Conservation (phyloP, 2,329 filamentous ascomycete genomes). For the Phialophora expanda region DNA sequence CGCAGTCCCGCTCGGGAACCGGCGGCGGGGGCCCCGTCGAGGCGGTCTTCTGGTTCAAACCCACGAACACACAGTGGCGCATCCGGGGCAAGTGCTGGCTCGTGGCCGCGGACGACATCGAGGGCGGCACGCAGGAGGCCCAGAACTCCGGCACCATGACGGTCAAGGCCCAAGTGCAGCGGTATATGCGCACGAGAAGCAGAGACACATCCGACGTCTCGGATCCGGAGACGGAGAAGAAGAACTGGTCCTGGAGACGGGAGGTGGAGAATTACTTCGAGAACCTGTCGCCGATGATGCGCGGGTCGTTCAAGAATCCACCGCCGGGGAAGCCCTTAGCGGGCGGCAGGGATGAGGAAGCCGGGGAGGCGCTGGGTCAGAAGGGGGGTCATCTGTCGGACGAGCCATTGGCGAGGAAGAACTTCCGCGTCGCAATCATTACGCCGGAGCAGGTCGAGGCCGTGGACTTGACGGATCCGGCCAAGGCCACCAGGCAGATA, state of each 20-base stretch:
- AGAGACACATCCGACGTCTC: constrained; percentile 31
- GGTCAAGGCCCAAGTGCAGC: constrained; percentile 64
- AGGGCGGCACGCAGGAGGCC: constrained; percentile 53
- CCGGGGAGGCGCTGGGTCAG: constrained; percentile 59
- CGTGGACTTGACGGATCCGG: constrained; percentile 71
- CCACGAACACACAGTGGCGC: constrained; percentile 79
- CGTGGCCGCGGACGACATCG: constrained; percentile 70
- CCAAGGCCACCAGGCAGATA: constrained; percentile 66
- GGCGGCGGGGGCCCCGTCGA: constrained; percentile 76
- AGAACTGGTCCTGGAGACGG: constrained; percentile 74
- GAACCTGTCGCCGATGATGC: constrained; percentile 80
- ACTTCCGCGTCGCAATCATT: constrained; percentile 89
- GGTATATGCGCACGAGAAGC: constrained; percentile 59
- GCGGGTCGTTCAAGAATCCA: constrained; percentile 75
- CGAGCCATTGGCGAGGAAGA: constrained; percentile 65
- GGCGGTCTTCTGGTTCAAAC: constrained; percentile 79
- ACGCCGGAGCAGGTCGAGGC: constrained; percentile 77
- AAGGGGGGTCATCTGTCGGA: constrained; percentile 75
- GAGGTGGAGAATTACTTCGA: constrained; percentile 90
- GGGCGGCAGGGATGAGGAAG: constrained; percentile 53
- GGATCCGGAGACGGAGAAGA: constrained; percentile 34
- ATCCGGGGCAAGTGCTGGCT: constrained; percentile 77
- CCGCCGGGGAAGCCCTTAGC: constrained; percentile 67
- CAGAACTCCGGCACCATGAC: constrained; percentile 61
- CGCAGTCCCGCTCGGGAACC: constrained; percentile 53